These are phyloP conservation scores for Zasmidium angulare DNA, from an alignment of 2,329 filamentous ascomycete species.

Conservation along the genomic window DNA sequence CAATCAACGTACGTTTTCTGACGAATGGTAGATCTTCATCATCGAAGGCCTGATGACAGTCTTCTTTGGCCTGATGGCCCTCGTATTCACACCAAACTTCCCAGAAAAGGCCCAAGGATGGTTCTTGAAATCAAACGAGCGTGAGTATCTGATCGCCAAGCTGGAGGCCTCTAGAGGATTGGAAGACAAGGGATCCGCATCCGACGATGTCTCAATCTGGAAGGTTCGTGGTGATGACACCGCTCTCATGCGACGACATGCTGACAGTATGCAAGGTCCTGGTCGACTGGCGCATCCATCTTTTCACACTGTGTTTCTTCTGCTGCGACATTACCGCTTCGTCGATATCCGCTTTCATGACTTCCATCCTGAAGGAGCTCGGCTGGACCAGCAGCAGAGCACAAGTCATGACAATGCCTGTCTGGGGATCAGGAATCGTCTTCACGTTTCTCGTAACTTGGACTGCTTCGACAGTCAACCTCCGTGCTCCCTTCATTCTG, in stretches of 20 bases:
- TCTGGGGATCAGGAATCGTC: constrained; percentile 13
- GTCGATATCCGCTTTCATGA: constrained; percentile 14
- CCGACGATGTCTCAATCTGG: constrained; percentile 11
- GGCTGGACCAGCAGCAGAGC: constrained; percentile 11
- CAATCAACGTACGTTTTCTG: not conserved
- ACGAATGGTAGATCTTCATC: constrained; percentile 10
- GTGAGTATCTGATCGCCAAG: constrained; percentile 8
- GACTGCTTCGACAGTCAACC: constrained; percentile 6
- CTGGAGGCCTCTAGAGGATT: constrained; percentile 8
- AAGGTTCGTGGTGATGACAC: not conserved
- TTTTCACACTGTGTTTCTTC: constrained; percentile 15
- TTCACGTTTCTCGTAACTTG: constrained; percentile 13
- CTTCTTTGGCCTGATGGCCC: constrained; percentile 11
- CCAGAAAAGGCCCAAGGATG: constrained; percentile 11
- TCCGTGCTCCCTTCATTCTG: constrained; percentile 8
- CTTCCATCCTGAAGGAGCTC: constrained; percentile 11
- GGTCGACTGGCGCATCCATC: constrained; percentile 11
- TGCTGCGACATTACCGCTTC: constrained; percentile 14
- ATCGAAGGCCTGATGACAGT: constrained; percentile 14
- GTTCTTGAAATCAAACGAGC: constrained; percentile 9
- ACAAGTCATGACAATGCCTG: constrained; percentile 15
- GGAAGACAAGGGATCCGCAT: constrained; percentile 9
- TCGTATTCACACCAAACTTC: constrained; percentile 10
- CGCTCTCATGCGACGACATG: not conserved
- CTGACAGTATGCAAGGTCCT: not conserved